A percentile compares a stretch with the other conserved stretches of the same genome.
Conservation (phyloP, 495 filamentous ascomycete genomes). For the Penicillium daleae region DNA sequence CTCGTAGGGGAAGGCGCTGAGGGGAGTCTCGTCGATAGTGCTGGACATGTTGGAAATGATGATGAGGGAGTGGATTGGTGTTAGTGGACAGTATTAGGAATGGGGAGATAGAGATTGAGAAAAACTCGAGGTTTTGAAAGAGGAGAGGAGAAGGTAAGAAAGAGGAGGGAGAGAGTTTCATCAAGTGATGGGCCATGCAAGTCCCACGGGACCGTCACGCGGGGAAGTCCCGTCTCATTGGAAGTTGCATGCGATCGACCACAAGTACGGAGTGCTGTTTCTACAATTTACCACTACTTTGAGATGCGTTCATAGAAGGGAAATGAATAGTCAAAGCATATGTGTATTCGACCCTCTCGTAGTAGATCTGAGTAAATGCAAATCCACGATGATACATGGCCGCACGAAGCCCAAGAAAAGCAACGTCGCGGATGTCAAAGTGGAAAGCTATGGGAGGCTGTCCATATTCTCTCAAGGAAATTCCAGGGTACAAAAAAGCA, state of each 20-base stretch:
- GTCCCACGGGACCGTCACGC: conserved; percentile 24
- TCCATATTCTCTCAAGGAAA: conserved; percentile 14
- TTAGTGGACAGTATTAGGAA: background rate
- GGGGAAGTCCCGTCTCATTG: conserved; percentile 17
- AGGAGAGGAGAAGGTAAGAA: conserved; percentile 13
- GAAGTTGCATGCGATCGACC: conserved; percentile 1
- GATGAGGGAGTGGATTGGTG: conserved; percentile 2
- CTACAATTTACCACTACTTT: background rate
- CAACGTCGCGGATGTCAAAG: conserved; percentile 12
- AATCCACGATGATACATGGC: conserved; percentile 10
- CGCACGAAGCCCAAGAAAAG: conserved; percentile 8
- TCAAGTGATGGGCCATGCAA: conserved; percentile 24
- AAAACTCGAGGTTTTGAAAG: background rate
- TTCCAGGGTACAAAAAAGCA: conserved; percentile 13
- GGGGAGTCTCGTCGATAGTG: conserved; percentile 44
- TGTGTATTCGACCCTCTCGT: conserved; percentile 2
- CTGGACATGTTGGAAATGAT: conserved; percentile 29
- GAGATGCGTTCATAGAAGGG: background rate
- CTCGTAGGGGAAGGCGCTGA: conserved; percentile 61
- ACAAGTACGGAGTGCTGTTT: background rate
- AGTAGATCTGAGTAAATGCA: conserved; percentile 12
- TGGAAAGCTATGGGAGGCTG: background rate
- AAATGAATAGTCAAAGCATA: background rate
- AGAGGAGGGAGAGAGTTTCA: conserved; percentile 1
- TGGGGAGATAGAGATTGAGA: background rate